phyloP scores from a whole-genome alignment of 768 basidiomycete genomes.

The Boletus sp. region DNA sequence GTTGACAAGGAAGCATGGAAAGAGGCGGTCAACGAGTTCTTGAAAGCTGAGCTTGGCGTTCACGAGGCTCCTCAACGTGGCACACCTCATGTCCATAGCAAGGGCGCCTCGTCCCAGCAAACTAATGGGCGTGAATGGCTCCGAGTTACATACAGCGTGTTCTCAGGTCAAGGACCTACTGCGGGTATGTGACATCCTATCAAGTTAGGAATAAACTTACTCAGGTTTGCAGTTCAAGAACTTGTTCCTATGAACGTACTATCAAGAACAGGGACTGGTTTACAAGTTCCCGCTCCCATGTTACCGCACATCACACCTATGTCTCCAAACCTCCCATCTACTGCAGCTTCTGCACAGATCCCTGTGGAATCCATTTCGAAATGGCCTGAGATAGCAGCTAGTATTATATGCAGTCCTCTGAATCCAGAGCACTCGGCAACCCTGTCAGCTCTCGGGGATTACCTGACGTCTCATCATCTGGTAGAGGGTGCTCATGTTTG shows the following conservation, averaged over 20 bases:
- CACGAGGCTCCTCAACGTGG: constrained; percentile 28
- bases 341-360: constrained; percentile 44
- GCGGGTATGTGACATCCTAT: constrained; percentile 48
- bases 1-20: constrained; percentile 94
- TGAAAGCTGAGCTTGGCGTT: constrained; percentile 67
- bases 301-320: constrained; percentile 50
- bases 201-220: constrained; percentile 2
- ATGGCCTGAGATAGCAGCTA: constrained; percentile 86
- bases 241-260: constrained; percentile 59
- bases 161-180: constrained; percentile 78
- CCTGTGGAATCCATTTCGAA: constrained; percentile 62
- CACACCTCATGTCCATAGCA: constrained; percentile 18
- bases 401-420: constrained; percentile 74
- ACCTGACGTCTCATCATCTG: constrained; percentile 67
- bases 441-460: constrained; percentile 82
- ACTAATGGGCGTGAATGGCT: constrained; percentile 68
- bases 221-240: constrained; percentile 60
- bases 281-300: constrained; percentile 38
- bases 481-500: constrained; percentile 89
- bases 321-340: constrained; percentile 59
- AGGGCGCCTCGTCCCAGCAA: constrained; percentile 20
- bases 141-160: constrained; percentile 77
- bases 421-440: constrained; percentile 68
- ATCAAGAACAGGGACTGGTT: constrained; percentile 36
- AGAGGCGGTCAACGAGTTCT: constrained; percentile 83